Base-by-base conservation (phyloP, 805 yeast genomes). In the Candida manassasensis region DNA sequence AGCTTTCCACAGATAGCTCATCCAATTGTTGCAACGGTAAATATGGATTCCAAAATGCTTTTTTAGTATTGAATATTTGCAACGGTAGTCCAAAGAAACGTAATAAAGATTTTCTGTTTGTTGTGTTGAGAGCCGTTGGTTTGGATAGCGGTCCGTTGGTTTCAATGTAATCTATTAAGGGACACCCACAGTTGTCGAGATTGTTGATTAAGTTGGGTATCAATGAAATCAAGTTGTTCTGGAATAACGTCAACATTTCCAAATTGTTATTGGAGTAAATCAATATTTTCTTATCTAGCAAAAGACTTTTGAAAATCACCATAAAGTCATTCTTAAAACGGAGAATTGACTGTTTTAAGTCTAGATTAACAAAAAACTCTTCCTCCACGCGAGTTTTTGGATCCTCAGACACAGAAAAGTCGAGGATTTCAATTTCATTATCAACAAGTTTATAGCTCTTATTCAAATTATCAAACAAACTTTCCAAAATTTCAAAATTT, bases 11-110 rank as follows among this genome's bases (percentile, higher is more conserved):
- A 21, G 65, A 67, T 35, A 93, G 65, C 46, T 84, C 88, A 35
- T 83, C 84, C 37, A 90, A 63, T 52, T 90, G 97, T 56, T 90
- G 98, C 37, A 93, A 63, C 0, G 97, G 95, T n/a, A 89, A 71
- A 59, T 90, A 93, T 2, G 98, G 97, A 47, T 83, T 81, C 69
- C 94, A 89, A 40, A 90, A 71, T 1, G 94, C 88, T 29, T 94
- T 94, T 45, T 77, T 75, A 6, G 72, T 67, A 33, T 87, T 87
- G 59, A 93, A 93, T 1, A 88, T 57, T 47, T 83, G 89, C 33
- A 93, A 63, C 0, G 98, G 98, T 21, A 93, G 66, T 0, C 97
- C 98, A 51, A 87, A 73, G 53, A 86, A 93, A 21, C 75, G 63
- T 26, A 90, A 61, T 53, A 89, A 70, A 0, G 96, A 84, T 42